Conservation (phyloP, 371 early-diverging fungal genomes). For the Circinella minor region DNA sequence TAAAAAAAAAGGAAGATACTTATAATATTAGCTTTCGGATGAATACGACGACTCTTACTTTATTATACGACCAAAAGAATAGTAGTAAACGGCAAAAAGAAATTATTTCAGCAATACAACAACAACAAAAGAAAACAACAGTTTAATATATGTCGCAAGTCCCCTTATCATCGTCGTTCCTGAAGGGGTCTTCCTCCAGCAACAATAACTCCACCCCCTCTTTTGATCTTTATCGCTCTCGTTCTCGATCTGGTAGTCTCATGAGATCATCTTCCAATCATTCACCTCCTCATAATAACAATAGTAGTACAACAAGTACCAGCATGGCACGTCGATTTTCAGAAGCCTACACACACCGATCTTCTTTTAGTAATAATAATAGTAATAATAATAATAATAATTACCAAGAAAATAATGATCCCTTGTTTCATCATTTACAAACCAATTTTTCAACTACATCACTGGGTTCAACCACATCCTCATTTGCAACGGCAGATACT, state of each 20-base stretch:
- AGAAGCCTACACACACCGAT: conserved; percentile 3
- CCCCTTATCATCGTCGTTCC: conserved; percentile 18
- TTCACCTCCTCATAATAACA: background rate
- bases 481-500: conserved; percentile 7
- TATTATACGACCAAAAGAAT: conserved; percentile 2
- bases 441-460: conserved; percentile 16
- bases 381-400: background rate
- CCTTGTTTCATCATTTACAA: background rate
- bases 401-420: background rate
- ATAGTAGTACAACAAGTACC: too few species aligned
- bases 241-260: conserved; percentile 16
- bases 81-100: background rate
- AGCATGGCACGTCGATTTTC: conserved; percentile 11
- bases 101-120: background rate
- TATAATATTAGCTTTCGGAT: conserved; percentile 6
- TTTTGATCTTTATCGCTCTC: conserved; percentile 14
- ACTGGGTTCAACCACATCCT: conserved; percentile 3
- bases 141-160: conserved; percentile 14
- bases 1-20: background rate
- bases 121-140: background rate
- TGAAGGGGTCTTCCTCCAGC: conserved; percentile 12
- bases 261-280: conserved; percentile 10
- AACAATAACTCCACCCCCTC: conserved; percentile 16
- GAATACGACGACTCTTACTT: conserved; percentile 6
- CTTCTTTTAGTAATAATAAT: background rate